Percentiles rank a stretch among this genome's conserved stretches.
Conservation (phyloP, 441 rosid species). For the Corymbia citriodora region DNA sequence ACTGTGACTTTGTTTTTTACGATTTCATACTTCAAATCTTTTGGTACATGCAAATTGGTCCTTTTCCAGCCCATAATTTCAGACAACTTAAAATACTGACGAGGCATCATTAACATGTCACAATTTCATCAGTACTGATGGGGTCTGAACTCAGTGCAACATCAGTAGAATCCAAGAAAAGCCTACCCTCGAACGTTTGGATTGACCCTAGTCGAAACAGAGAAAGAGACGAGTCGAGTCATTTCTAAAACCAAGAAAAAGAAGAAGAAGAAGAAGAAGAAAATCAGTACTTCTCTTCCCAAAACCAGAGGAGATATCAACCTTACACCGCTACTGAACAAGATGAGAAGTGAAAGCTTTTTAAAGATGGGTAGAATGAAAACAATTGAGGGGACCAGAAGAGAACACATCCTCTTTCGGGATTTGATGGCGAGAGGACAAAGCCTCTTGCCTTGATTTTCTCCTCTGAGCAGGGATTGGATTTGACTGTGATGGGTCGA, state of each 20-base stretch:
- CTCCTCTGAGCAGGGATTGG: not conserved
- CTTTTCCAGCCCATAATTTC: not conserved
- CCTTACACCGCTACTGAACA: not conserved
- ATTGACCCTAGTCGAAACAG: not conserved
- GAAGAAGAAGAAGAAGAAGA: not conserved
- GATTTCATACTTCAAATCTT: not conserved
- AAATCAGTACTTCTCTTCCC: not conserved
- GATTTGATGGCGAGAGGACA: not conserved
- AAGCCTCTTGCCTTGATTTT: not conserved
- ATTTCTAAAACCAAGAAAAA: not conserved
- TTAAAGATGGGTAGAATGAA: not conserved
- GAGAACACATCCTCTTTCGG: not conserved
- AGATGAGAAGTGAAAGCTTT: not conserved
- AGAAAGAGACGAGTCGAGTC: not conserved
- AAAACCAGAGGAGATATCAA: not conserved
- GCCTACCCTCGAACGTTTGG: accelerated
- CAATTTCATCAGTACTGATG: not conserved
- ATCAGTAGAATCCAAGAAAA: not conserved
- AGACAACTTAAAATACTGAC: accelerated
- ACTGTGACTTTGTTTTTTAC: not conserved
- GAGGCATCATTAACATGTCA: not conserved
- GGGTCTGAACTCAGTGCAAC: accelerated
- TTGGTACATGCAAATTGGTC: not conserved
- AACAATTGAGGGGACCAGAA: not conserved
- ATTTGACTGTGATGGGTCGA: not conserved